Evolutionary conservation across 441 rosid genomes (phyloP).

Genomic region (Biscutella laevigata): DNA sequence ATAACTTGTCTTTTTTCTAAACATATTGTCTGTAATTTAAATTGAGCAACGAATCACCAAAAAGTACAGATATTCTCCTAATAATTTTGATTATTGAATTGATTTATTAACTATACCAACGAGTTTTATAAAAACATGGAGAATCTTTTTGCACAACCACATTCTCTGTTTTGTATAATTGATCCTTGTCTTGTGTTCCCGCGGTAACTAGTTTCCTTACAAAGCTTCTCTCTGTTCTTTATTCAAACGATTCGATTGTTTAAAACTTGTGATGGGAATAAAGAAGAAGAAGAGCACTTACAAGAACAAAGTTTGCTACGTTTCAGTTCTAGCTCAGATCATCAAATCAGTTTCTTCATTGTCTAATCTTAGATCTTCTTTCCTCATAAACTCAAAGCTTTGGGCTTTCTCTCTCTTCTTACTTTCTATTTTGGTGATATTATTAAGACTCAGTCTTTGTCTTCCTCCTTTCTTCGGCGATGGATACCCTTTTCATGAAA

Average conservation of each 20-base stretch:
- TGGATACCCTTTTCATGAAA: conserved; percentile 31
- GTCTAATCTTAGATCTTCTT: too few species aligned
- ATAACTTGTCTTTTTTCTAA: too few species aligned
- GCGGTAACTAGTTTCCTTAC: conserved; percentile 25
- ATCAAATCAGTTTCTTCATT: conserved; percentile 55
- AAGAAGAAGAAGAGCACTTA: conserved; percentile 33
- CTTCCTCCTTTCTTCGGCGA: conserved; percentile 38
- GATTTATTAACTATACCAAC: not conserved
- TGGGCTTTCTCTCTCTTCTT: conserved; percentile 52
- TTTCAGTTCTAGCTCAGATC: conserved; percentile 63
- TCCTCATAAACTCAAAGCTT: conserved; percentile 33
- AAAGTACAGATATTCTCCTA: conserved; percentile 11
- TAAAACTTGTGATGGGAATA: conserved; percentile 39
- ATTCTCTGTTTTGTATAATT: conserved; percentile 7
- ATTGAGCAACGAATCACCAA: too few species aligned
- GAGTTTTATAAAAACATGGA: not conserved
- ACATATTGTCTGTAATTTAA: too few species aligned
- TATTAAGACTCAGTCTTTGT: conserved; percentile 32
- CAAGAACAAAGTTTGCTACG: conserved; percentile 42
- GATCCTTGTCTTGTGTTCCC: conserved; percentile 22
- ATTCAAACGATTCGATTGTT: not conserved
- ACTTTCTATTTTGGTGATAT: conserved; percentile 45
- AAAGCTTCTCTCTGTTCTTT: not conserved
- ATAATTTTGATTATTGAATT: conserved; percentile 14
- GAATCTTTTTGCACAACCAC: conserved; percentile 13